Evolutionary conservation across 345 rosid genomes (phyloP).

Genomic region (Lepidium sativum): DNA sequence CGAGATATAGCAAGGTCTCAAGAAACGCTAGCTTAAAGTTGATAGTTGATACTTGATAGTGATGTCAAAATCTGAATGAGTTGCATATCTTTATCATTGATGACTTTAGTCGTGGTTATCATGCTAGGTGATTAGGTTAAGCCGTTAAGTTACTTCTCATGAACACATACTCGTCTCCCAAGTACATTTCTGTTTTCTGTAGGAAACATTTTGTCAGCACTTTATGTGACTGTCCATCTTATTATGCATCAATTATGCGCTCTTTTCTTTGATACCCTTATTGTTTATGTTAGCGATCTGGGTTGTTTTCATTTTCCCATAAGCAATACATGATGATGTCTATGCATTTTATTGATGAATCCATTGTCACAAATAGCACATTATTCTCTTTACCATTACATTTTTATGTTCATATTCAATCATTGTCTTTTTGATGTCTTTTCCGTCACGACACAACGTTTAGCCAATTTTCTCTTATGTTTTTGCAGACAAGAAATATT

Average conservation of each 20-base stretch:
- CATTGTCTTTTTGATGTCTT: background rate
- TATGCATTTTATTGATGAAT: background rate
- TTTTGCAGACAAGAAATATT: conserved; percentile 66
- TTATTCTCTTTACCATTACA: too few species aligned
- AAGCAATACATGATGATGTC: background rate
- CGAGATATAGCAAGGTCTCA: background rate
- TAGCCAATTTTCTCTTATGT: background rate
- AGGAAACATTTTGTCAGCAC: background rate
- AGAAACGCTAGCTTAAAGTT: background rate
- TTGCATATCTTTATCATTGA: background rate
- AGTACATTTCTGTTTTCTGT: background rate
- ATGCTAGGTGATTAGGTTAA: background rate
- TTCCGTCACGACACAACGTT: background rate
- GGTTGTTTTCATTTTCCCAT: background rate
- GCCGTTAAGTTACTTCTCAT: background rate
- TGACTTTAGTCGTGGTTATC: background rate
- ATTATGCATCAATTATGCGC: too few species aligned
- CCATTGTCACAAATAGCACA: background rate
- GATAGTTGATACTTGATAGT: background rate
- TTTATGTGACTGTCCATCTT: background rate
- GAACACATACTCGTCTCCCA: background rate
- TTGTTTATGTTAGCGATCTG: background rate
- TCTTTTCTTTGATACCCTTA: background rate
- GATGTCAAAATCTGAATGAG: background rate
- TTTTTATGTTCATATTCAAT: background rate